Conservation (phyloP, 768 basidiomycete genomes). For the Russula griseocarnosa region DNA sequence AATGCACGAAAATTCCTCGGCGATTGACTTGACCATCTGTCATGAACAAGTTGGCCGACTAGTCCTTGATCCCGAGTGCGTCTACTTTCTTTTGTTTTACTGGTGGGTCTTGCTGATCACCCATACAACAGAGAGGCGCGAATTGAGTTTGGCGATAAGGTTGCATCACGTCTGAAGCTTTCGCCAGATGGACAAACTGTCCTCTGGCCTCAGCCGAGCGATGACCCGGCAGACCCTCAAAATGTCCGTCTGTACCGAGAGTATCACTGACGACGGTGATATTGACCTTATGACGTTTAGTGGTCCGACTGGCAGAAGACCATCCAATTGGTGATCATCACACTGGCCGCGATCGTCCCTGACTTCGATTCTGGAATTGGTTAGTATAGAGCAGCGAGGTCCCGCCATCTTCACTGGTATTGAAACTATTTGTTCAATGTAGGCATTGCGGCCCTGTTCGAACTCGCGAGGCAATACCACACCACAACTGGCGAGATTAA, state of each 20-base stretch:
- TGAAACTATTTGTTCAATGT: neutral
- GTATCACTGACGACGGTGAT: neutral
- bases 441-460: slow-evolving; percentile 63
- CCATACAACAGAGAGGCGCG: slow-evolving; percentile 50
- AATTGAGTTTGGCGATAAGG: slow-evolving; percentile 54
- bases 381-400: slow-evolving; percentile 28
- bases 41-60: no score
- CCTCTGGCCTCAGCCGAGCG: slow-evolving; percentile 69
- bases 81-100: slow-evolving; percentile 11
- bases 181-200: slow-evolving; percentile 56
- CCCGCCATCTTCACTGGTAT: neutral
- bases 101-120: neutral
- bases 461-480: slow-evolving; percentile 51
- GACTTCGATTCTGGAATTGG: slow-evolving; percentile 68
- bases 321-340: slow-evolving; percentile 55
- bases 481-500: slow-evolving; percentile 58
- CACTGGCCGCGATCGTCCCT: slow-evolving; percentile 60
- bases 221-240: slow-evolving; percentile 59
- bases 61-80: slow-evolving; percentile 33
- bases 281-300: slow-evolving; percentile 32
- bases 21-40: slow-evolving; percentile 35
- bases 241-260: slow-evolving; percentile 39
- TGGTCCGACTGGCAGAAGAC: slow-evolving; percentile 54
- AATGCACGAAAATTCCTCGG: neutral
- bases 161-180: slow-evolving; percentile 55